Evolutionary conservation across 345 rosid species (phyloP), one percentile per base, ranked within the genome.

Genomic region (Eucalyptus melliodora): DNA sequence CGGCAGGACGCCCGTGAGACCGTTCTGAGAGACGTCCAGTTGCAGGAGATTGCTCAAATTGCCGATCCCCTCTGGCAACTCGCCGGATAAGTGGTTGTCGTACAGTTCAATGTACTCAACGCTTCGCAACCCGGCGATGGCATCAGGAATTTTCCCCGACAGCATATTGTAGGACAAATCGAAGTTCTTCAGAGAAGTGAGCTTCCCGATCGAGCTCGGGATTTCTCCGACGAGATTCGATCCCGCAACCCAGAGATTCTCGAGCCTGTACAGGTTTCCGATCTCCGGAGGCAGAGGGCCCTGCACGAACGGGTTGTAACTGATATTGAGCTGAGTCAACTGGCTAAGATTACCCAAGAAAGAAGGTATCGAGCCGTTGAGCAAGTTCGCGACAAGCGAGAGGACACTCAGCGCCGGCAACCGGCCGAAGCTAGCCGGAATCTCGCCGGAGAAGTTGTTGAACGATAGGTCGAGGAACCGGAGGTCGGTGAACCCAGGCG

Each of bases 11-110:
- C 96, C 99, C 31, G 93, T 91, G 88, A 96, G 95, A 62, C 80
- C 92, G 91, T 96, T 96, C 94, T 94, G 93, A 8, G 99, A 96
- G 37, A 89, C 95, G 85, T 96, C 99, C 16, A 96, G n/a, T 50
- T 45, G 55, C 30, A 59, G 92, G 44, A 96, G 88, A 42, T 87
- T 59, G 7, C 89, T 92, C 91, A 96, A 92, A 59, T 95, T 94
- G 24, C 92, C 94, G 56, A 96, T 89, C 88, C 92, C 59, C 89
- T 90, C 96, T 14, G 97, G 97, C 40, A 96, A 91, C 34, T 92
- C 95, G 8, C 96, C 95, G 4, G 90, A 88, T 49, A 96, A 86
- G 23, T 51, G 67, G 87, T 96, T 96, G 8, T 40, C 11, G 77
- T 10, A 96, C 21, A 96, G 94, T 92, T 92, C 96, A 6, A 96